Evolutionary conservation across 1,284 basidiomycete species (phyloP), one percentile per base, ranked within the genome.

Genomic region (Stereum hirsutum): DNA sequence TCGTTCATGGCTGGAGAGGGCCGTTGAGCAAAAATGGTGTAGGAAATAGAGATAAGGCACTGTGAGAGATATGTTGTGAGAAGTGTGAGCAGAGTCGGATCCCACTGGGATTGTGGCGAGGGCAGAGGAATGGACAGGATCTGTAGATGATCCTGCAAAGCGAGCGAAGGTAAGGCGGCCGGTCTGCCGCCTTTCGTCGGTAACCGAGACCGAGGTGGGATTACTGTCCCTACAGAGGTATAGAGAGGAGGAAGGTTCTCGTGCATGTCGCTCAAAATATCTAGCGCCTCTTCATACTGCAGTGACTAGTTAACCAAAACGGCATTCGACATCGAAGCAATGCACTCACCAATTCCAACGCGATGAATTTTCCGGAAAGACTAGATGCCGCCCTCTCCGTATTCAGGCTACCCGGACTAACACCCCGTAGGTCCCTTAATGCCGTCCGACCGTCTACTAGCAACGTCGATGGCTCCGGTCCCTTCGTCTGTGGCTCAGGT

Each of bases 311-410:
- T 43, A 41, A 30, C 38, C 20, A 39, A 10, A 4, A 34, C 36
- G 39, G 45, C 23, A 34, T 52, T 41, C 6, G 35, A 32, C 41
- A 12, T 28, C 17, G 17, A 39, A 40, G 23, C 30, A 39, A 49
- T 38, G 20, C 23, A 62, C 78, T 45, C 54, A 85, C 81, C 74
- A 81, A 64, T 49, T 84, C 81, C 39, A 87, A 57, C 23, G 68
- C 54, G 14, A 86, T 62, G 0, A 88, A 59, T 54, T 85, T 87
- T 8, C 73, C 76, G 5, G 75, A 55, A 4, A 87, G 60, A 48
- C 76, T 80, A 40, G 70, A 70, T 1, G 81, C 83, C 0, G 81
- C 82, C 31, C 80, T 68, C 58, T 89, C 87, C 3, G 86, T 68
- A 51, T 88, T 80, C 14, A 83, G n/a, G 47, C 73, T 70, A 2